A percentile compares a stretch with the other conserved stretches of the same genome.
phyloP scores from a whole-genome alignment of 176 grass and related monocot species.

The Eleusine indica region DNA sequence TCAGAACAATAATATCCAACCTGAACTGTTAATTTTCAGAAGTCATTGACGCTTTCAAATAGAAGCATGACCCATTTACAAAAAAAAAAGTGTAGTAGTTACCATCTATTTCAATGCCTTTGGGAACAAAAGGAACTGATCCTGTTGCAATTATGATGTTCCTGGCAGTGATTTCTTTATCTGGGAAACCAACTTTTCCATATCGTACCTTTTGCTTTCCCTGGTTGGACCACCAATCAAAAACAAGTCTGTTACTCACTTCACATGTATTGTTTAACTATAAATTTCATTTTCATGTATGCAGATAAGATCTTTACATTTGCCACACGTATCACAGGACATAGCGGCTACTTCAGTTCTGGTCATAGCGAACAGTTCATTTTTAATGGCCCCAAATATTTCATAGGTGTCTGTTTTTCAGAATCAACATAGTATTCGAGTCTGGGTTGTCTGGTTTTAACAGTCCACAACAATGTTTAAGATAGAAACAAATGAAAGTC shows the following conservation, averaged over 20 bases:
- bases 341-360: conserved; percentile 1
- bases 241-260: conserved; percentile 26
- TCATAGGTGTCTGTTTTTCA: neutral
- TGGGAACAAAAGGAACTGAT: conserved; percentile 93
- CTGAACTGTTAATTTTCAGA: neutral
- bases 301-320: neutral
- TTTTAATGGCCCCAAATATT: neutral
- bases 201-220: conserved; percentile 82
- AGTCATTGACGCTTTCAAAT: neutral
- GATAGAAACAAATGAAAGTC: neutral
- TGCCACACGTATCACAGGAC: neutral
- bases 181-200: conserved; percentile 75
- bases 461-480: neutral
- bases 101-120: conserved; percentile 98
- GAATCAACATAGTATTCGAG: conserved; percentile 1
- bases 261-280: neutral
- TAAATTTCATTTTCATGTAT: conserved; percentile 15
- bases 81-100: conserved; percentile 41
- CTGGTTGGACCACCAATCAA: conserved; percentile 49
- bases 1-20: neutral
- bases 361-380: conserved; percentile 1
- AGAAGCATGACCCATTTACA: conserved; percentile 25
- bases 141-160: conserved; percentile 95
- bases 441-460: neutral
- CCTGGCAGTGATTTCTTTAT: conserved; percentile 83